phyloP scores from a whole-genome alignment of 257 asterid species.

The Solanum okadae region DNA sequence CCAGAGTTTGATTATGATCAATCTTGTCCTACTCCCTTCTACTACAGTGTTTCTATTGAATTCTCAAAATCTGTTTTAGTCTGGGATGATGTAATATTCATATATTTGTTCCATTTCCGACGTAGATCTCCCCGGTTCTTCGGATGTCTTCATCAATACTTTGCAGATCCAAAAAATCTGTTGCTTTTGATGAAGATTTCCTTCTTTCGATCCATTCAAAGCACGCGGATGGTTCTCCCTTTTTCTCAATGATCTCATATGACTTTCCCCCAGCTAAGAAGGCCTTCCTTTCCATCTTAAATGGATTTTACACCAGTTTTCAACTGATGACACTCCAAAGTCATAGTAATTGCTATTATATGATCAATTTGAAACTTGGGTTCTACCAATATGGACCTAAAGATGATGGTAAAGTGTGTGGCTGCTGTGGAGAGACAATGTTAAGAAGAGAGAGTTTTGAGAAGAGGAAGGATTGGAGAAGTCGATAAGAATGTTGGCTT shows the following conservation, averaged over 20 bases:
- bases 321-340: background rate
- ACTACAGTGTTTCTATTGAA: background rate
- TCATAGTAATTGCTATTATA: background rate
- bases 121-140: background rate
- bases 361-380: background rate
- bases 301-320: background rate
- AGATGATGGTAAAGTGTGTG: background rate
- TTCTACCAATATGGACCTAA: background rate
- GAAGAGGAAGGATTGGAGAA: background rate
- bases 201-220: background rate
- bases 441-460: background rate
- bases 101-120: background rate
- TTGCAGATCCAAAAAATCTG: background rate
- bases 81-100: background rate
- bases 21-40: background rate
- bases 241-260: background rate
- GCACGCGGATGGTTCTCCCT: background rate
- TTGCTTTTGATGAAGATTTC: background rate
- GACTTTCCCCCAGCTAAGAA: background rate
- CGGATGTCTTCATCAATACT: background rate
- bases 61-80: background rate
- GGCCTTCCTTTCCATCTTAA: background rate
- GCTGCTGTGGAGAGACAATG: background rate
- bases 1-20: background rate
- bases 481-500: background rate